A percentile compares a stretch with the other conserved stretches of the same genome.
phyloP scores from a whole-genome alignment of 371 early-diverging fungal species.

The Parasitella parasitica region DNA sequence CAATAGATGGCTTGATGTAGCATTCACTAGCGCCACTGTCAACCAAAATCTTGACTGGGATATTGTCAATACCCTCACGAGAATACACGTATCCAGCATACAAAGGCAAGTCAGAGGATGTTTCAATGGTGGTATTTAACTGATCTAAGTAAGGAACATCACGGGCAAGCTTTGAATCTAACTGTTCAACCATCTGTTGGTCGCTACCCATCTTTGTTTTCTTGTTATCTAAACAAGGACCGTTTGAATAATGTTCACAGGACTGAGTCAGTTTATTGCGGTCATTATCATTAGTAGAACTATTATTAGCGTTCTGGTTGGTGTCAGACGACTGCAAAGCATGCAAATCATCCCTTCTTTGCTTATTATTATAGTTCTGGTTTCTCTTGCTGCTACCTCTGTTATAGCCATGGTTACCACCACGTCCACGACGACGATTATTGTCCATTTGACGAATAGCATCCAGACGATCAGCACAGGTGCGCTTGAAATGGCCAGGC shows the following conservation, averaged over 20 bases:
- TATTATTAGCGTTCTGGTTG: neutral
- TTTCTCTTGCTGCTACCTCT: neutral
- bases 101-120: neutral
- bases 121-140: neutral
- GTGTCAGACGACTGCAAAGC: neutral
- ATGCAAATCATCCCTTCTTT: too few species aligned
- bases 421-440: too few species aligned
- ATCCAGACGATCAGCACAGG: neutral
- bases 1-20: neutral
- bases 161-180: neutral
- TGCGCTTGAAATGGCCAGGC: neutral
- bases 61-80: neutral
- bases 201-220: neutral
- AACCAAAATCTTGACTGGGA: neutral
- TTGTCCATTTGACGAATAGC: slow-evolving; percentile 3
- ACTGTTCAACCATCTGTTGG: neutral
- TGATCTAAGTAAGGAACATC: neutral
- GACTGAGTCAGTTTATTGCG: neutral
- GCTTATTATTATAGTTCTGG: neutral
- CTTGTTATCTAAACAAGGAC: neutral
- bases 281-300: neutral
- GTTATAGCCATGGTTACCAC: too few species aligned
- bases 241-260: neutral
- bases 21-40: slow-evolving; percentile 13
- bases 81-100: neutral